phyloP scores from a whole-genome alignment of 257 asterid species.

The Knoxia roxburghii region DNA sequence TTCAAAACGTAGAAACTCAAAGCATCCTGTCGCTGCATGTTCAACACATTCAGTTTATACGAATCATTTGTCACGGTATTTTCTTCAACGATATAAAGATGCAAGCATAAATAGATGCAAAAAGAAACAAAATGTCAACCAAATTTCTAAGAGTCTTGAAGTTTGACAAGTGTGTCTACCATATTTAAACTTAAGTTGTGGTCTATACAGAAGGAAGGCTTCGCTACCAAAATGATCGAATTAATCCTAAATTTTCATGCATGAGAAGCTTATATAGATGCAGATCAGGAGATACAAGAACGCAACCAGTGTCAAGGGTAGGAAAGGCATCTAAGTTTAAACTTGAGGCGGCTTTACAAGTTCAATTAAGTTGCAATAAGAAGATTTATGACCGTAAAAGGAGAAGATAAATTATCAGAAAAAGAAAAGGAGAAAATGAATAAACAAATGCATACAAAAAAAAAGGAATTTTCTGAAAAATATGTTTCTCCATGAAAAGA shows the following conservation, averaged over 20 bases:
- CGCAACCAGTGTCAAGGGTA: background rate
- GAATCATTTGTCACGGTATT: background rate
- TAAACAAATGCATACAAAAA: background rate
- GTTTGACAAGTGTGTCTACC: background rate
- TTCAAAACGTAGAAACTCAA: constrained; percentile 26
- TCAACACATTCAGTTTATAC: constrained; percentile 9
- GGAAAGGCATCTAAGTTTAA: too few species aligned
- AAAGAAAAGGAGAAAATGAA: background rate
- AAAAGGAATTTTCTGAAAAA: background rate
- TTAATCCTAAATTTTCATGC: background rate
- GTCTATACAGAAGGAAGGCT: constrained; percentile 2
- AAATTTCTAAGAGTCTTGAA: background rate
- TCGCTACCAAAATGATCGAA: background rate
- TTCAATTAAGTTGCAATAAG: background rate
- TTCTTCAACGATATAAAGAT: background rate
- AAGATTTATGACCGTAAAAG: background rate
- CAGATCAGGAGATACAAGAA: background rate
- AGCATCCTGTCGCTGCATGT: constrained; percentile 32
- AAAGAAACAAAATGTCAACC: background rate
- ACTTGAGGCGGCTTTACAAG: background rate
- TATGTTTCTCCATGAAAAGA: background rate
- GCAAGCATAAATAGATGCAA: background rate
- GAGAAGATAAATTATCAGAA: background rate
- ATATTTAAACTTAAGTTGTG: background rate
- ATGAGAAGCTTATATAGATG: background rate